phyloP scores from a whole-genome alignment of 345 rosid species.

The Salix arbutifolia region DNA sequence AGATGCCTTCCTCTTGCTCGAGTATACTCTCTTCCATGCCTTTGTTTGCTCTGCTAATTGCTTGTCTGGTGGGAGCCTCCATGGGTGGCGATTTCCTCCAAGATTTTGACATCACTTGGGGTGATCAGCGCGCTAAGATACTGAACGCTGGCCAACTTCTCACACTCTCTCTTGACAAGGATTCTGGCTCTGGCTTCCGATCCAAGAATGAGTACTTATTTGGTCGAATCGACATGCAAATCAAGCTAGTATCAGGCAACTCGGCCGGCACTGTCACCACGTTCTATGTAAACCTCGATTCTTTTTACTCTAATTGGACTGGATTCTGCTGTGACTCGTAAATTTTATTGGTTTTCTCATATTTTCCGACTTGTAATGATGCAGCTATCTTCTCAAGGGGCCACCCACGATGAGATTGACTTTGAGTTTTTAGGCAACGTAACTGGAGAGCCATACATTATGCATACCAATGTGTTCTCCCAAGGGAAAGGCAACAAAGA shows the following conservation, averaged over 20 bases:
- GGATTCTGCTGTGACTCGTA: neutral
- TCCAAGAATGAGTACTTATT: constrained; percentile 11
- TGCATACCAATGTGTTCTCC: constrained; percentile 9
- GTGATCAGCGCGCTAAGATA: constrained; percentile 5
- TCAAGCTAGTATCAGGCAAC: constrained; percentile 13
- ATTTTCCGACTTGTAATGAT: neutral
- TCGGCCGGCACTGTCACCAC: constrained; percentile 12
- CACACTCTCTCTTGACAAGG: neutral
- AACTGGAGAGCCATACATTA: constrained; percentile 9
- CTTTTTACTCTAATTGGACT: neutral
- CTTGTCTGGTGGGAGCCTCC: neutral
- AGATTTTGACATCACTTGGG: constrained; percentile 12
- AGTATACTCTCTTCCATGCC: neutral
- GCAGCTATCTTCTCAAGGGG: constrained; percentile 12
- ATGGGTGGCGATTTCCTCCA: constrained; percentile 4
- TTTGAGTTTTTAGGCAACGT: constrained; percentile 5
- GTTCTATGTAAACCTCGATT: neutral
- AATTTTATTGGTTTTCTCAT: neutral
- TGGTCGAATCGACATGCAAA: constrained; percentile 11
- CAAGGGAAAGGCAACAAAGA: constrained; percentile 7
- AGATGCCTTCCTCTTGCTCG: neutral
- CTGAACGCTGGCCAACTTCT: constrained; percentile 9
- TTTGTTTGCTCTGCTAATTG: neutral
- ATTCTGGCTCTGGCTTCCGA: constrained; percentile 7
- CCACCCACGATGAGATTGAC: constrained; percentile 13